Conservation (phyloP, 1,284 basidiomycete genomes). For the Anthracocystis panici-leucophaei region DNA sequence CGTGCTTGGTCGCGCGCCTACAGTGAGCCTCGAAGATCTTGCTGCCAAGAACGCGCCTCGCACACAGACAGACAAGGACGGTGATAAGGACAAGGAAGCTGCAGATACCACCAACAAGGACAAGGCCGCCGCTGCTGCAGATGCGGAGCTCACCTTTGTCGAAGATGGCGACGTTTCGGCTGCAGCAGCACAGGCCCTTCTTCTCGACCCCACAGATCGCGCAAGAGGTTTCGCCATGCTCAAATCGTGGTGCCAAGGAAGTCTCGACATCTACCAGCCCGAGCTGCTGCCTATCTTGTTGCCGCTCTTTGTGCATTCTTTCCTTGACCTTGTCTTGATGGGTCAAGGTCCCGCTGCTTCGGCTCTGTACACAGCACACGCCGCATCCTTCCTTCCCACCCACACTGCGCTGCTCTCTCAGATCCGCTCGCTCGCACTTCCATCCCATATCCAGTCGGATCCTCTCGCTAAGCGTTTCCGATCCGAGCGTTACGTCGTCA, state of each 20-base stretch:
- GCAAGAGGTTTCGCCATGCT: constrained; percentile 87
- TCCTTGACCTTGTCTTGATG: constrained; percentile 90
- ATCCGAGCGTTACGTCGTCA: constrained; percentile 88
- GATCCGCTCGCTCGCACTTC: constrained; percentile 83
- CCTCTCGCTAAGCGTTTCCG: constrained; percentile 86
- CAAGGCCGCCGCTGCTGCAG: constrained; percentile 23
- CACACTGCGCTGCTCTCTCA: constrained; percentile 83
- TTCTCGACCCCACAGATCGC: constrained; percentile 87
- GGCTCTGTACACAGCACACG: constrained; percentile 81
- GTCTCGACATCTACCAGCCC: constrained; percentile 85
- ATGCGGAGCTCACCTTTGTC: constrained; percentile 35
- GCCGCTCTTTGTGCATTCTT: constrained; percentile 97
- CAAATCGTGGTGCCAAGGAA: constrained; percentile 93
- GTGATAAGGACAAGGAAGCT: constrained; percentile 49
- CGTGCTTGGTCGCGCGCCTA: constrained; percentile 72
- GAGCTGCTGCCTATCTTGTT: constrained; percentile 93
- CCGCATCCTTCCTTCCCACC: constrained; percentile 77
- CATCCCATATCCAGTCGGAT: constrained; percentile 83
- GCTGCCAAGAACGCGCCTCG: constrained; percentile 63
- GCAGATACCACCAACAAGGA: constrained; percentile 13
- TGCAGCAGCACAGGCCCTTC: constrained; percentile 80
- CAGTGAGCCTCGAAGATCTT: constrained; percentile 74
- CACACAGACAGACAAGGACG: constrained; percentile 62
- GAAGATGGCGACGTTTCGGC: constrained; percentile 46
- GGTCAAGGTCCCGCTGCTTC: constrained; percentile 84